These are phyloP conservation scores for Vitis cinerea DNA, from an alignment of 164 flowering plant genomes.

Conservation along the genomic window DNA sequence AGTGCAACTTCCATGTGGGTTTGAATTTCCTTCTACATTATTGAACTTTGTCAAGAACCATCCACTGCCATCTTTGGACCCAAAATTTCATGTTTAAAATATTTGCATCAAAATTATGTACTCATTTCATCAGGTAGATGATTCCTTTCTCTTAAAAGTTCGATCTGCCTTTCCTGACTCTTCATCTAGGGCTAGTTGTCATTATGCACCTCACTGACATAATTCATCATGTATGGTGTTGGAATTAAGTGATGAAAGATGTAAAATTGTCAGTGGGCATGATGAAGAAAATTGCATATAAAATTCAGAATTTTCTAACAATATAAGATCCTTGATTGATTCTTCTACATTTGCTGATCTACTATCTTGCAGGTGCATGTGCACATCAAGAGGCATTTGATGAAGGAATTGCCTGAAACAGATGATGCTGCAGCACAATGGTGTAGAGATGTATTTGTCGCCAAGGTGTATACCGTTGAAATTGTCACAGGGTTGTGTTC, in stretches of 20 bases:
- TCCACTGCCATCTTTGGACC: neutral
- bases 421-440: constrained; percentile 64
- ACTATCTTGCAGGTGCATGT: constrained; percentile 65
- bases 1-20: neutral
- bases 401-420: constrained; percentile 62
- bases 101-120: neutral
- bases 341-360: neutral
- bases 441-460: constrained; percentile 63
- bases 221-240: neutral
- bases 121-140: neutral
- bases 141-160: neutral
- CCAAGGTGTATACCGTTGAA: constrained; percentile 40
- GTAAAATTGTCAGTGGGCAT: too few species aligned
- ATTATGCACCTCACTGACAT: neutral
- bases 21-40: neutral
- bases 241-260: neutral
- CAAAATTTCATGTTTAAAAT: neutral
- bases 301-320: neutral
- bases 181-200: neutral
- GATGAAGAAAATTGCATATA: too few species aligned
- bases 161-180: neutral
- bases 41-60: neutral
- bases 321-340: neutral
- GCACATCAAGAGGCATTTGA: constrained; percentile 62
- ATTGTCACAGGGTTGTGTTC: neutral